Evolutionary conservation across 192 early-diverging fungal genomes (phyloP), one percentile per base, ranked within the genome.

Genomic region (Martensiomyces pterosporus): DNA sequence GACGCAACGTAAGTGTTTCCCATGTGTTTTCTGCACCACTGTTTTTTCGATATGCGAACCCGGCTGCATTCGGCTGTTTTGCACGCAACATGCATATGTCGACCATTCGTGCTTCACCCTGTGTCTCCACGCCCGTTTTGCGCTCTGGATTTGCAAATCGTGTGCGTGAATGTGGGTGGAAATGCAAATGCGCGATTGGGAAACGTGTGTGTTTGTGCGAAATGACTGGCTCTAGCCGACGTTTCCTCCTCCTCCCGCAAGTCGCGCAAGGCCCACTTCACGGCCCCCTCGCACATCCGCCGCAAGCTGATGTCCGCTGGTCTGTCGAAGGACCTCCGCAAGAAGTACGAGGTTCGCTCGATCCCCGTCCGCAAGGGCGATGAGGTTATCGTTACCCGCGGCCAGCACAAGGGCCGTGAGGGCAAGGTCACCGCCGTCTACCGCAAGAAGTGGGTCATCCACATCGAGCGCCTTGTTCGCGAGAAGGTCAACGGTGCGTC

Each of bases 401-500:
- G 97, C 69, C 82, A 81, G 75, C 79, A 85, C 89, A 97, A 97
- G 87, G 94, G 91, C 71, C 89, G 88, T 65, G 89, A 92, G 69
- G 97, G 97, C 65, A 94, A 95, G 87, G 91, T 99, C 51, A 73
- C 80, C 55, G 80, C 86, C 52, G 93, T 96, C 63, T 98, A 97
- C 92, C 92, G 97, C 76, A 90, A 93, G 80, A 97, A 94, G 87
- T 99, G 86, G 86, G 86, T 94, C 49, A 99, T 99, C 78, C 89
- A 98, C 83, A 86, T 99, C 43, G 94, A 99, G 77, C 92, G 94
- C 61, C 76, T 99, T 57, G 85, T 76, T 69, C 88, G 84, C 73
- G 94, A 99, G 79, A 99, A 99, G 89, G 84, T 85, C 69, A 99
- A 98, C 82, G 93, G 93, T 66, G 84, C 83, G 53, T 82, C 87